phyloP scores from a whole-genome alignment of 306 rosid species.

The Oemleria cerasiformis region DNA sequence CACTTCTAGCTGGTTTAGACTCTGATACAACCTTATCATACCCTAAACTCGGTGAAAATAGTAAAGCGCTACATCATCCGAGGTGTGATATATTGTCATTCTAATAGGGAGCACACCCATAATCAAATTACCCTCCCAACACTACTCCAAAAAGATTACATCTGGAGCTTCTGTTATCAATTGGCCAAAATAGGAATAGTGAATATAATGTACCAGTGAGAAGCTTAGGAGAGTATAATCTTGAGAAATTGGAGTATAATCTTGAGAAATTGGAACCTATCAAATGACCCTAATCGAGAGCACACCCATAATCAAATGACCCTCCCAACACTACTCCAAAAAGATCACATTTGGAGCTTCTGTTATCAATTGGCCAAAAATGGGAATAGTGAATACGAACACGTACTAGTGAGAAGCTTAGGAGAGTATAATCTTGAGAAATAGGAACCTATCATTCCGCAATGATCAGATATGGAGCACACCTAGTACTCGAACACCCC shows the following conservation, averaged over 20 bases:
- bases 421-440: neutral
- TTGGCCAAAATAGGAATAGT: neutral
- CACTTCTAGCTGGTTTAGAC: neutral
- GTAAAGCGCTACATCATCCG: neutral
- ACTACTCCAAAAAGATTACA: neutral
- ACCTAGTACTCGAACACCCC: too few species aligned
- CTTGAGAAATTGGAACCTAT: neutral
- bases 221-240: neutral
- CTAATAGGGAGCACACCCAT: neutral
- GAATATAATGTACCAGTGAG: neutral
- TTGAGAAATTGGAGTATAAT: neutral
- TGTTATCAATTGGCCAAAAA: neutral
- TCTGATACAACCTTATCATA: neutral
- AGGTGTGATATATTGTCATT: neutral
- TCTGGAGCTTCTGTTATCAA: neutral
- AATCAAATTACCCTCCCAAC: neutral
- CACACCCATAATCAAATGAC: neutral
- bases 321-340: neutral
- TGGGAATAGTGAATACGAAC: neutral
- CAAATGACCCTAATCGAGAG: too few species aligned
- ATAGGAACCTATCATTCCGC: too few species aligned
- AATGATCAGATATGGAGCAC: too few species aligned
- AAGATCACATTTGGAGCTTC: neutral
- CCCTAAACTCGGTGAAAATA: neutral
- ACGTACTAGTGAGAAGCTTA: neutral